Evolutionary conservation across 208 protist genomes (phyloP).

Genomic region (Leishmania gerbilli): DNA sequence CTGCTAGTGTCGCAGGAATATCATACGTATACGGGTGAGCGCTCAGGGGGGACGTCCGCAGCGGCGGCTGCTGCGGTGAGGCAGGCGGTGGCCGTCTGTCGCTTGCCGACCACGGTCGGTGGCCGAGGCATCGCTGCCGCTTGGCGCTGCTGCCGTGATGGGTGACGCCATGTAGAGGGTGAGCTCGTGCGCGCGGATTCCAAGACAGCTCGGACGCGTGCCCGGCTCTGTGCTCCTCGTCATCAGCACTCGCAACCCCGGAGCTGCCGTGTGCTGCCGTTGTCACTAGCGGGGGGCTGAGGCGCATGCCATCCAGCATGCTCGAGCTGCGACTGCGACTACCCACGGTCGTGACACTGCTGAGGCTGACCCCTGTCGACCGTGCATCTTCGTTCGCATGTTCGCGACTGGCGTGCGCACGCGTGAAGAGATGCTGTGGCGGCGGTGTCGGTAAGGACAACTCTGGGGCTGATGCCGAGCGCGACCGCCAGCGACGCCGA

Average conservation of each 20-base stretch:
- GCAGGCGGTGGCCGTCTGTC: background rate
- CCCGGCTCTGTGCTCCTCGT: background rate
- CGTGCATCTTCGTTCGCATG: background rate
- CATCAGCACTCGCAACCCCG: background rate
- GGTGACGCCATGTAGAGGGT: background rate
- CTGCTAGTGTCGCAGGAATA: conserved; percentile 6
- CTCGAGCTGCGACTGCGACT: background rate
- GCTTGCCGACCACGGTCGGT: background rate
- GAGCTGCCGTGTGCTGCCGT: background rate
- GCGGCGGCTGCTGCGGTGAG: background rate
- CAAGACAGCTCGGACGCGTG: background rate
- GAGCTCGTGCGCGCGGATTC: background rate
- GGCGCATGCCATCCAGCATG: background rate
- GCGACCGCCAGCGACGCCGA: background rate
- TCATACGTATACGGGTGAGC: background rate
- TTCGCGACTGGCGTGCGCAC: background rate
- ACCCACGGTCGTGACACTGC: conserved; percentile 2
- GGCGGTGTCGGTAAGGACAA: background rate
- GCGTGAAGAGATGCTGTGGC: too few relatives aligned
- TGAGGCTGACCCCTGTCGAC: background rate
- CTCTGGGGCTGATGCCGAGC: background rate
- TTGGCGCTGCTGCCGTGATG: background rate
- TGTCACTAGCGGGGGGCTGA: background rate
- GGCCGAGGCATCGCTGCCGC: background rate
- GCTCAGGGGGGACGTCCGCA: background rate